Conservation (phyloP, 148 eudicot species). For the Silene latifolia region DNA sequence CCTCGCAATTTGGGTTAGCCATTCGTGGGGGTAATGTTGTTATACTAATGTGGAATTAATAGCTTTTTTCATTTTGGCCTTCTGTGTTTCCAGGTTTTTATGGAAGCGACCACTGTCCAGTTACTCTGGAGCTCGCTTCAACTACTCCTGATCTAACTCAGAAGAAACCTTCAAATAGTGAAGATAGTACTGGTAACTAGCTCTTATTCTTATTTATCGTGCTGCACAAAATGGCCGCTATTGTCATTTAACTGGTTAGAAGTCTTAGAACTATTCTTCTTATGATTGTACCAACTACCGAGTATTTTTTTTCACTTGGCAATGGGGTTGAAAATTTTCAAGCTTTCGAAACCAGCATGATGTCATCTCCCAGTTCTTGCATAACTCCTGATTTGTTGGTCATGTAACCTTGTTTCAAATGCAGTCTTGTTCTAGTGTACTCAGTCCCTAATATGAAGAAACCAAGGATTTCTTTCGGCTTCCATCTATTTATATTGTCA, state of each 20-base stretch:
- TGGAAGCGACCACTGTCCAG: constrained; percentile 98
- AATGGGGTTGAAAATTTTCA: neutral
- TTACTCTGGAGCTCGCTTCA: constrained; percentile 69
- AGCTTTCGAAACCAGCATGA: constrained; percentile 2
- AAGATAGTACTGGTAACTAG: neutral
- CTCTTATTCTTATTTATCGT: neutral
- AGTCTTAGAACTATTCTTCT: constrained; percentile 1
- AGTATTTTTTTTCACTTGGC: neutral
- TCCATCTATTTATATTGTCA: no score
- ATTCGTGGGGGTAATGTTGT: no score
- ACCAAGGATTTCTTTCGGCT: no score
- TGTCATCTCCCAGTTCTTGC: neutral
- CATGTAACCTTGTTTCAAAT: neutral
- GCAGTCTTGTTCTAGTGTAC: no score
- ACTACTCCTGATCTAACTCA: constrained; percentile 23
- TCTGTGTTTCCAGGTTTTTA: constrained; percentile 57
- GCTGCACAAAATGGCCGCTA: neutral
- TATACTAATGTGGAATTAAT: neutral
- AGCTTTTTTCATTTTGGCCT: neutral
- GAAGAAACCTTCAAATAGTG: constrained; percentile 18
- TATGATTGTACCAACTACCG: neutral
- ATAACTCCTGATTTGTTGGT: neutral
- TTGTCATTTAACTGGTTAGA: neutral
- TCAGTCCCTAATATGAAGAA: no score
- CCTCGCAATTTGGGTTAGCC: no score